Percentiles rank a stretch among this genome's conserved stretches.
Conservation (phyloP, 345 rosid species). For the Raphanus sativus region DNA sequence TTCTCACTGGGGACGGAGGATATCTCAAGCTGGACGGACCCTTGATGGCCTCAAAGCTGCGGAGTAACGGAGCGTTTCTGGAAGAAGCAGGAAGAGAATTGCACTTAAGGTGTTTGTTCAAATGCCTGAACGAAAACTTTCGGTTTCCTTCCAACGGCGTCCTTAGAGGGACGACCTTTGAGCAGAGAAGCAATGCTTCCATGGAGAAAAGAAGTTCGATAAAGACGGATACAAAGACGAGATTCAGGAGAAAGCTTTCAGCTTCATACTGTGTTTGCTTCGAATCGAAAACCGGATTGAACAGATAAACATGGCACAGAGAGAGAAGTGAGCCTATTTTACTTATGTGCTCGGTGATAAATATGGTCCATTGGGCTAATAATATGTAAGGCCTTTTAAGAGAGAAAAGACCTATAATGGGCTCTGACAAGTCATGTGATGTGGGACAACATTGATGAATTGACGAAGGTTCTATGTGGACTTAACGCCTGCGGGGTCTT, state of each 20-base stretch:
- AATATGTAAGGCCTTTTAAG: background rate
- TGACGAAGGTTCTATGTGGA: conserved; percentile 30
- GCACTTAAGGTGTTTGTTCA: conserved; percentile 55
- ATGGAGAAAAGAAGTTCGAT: conserved; percentile 27
- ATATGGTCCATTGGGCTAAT: background rate
- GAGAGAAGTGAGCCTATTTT: background rate
- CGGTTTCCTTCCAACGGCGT: conserved; percentile 3
- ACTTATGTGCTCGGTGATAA: background rate
- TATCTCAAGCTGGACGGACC: conserved; percentile 18
- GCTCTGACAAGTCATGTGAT: conserved; percentile 15
- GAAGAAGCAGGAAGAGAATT: conserved; percentile 19
- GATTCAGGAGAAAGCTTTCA: conserved; percentile 10
- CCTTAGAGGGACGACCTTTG: conserved; percentile 40
- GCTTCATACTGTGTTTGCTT: conserved; percentile 23
- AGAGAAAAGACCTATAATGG: background rate
- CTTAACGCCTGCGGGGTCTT: conserved; percentile 6
- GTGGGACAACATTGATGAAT: background rate
- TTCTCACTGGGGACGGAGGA: conserved; percentile 22
- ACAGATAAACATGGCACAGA: conserved; percentile 6
- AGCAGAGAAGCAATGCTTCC: conserved; percentile 65
- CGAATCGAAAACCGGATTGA: background rate
- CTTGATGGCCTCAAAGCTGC: conserved; percentile 28
- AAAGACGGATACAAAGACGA: background rate
- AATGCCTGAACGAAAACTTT: conserved; percentile 57
- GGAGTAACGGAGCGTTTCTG: conserved; percentile 18